These are phyloP conservation scores for Cryptosporidium parvum DNA, from an alignment of 169 alveolate species.

Conservation along the genomic window DNA sequence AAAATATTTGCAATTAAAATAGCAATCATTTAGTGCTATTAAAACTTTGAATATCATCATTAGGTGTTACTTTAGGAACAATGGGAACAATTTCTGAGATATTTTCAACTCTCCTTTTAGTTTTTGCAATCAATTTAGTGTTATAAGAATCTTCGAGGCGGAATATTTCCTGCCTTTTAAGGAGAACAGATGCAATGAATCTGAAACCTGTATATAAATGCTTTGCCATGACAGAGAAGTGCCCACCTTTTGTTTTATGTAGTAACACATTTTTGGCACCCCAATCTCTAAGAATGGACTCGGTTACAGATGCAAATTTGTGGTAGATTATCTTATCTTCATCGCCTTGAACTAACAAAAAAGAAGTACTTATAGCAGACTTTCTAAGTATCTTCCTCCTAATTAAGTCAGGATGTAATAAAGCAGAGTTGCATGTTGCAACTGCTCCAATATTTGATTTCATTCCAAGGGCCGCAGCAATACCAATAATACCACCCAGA, in stretches of 20 bases:
- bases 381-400: conserved; percentile 56
- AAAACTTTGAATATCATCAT: not conserved
- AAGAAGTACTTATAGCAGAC: conserved; percentile 25
- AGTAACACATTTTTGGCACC: conserved; percentile 56
- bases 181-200: conserved; percentile 62
- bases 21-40: not conserved
- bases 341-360: conserved; percentile 53
- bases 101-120: conserved; percentile 46
- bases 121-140: conserved; percentile 26
- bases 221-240: conserved; percentile 50
- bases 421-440: conserved; percentile 47
- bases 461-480: conserved; percentile 66
- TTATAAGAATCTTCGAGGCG: conserved; percentile 51
- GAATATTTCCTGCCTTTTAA: conserved; percentile 53
- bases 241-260: conserved; percentile 48
- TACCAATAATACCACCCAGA: conserved; percentile 67
- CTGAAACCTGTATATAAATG: conserved; percentile 71
- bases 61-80: conserved; percentile 14
- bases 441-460: conserved; percentile 65
- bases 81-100: conserved; percentile 22
- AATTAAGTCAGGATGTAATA: conserved; percentile 65
- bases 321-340: conserved; percentile 33
- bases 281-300: conserved; percentile 37
- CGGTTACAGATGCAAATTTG: conserved; percentile 50
- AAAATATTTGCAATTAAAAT: not conserved